These are phyloP conservation scores for Sporothrix luriei DNA, from an alignment of 2,329 filamentous ascomycete species.

Conservation along the genomic window DNA sequence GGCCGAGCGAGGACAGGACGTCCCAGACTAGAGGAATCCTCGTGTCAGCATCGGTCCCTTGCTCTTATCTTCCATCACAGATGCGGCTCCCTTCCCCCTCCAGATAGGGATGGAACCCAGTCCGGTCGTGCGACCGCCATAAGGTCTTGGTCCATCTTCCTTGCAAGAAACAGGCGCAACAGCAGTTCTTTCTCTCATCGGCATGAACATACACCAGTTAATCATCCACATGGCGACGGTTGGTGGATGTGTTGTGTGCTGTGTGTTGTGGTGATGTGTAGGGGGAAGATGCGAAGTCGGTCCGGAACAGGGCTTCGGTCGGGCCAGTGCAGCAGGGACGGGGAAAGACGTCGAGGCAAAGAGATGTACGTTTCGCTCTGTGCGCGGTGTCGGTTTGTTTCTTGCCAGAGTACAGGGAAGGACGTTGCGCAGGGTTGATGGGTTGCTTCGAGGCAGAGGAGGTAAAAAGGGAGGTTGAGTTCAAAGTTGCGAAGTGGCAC, in stretches of 20 bases:
- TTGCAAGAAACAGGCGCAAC: background rate
- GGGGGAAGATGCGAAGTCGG: background rate
- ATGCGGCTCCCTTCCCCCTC: background rate
- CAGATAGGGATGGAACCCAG: background rate
- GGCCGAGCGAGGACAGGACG: conserved; percentile 80
- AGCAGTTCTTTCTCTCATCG: background rate
- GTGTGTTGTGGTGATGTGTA: background rate
- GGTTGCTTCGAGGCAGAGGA: background rate
- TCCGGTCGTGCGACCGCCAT: background rate
- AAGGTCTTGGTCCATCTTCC: conserved; percentile 17
- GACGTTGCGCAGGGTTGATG: conserved; percentile 15
- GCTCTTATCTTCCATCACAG: background rate
- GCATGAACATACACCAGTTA: conserved; percentile 81
- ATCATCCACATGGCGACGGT: conserved; percentile 78
- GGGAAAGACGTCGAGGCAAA: background rate
- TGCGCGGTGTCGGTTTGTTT: no score
- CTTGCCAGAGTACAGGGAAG: conserved; percentile 9
- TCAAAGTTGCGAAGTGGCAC: conserved; percentile 7
- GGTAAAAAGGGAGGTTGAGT: conserved; percentile 23
- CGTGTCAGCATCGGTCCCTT: conserved; percentile 38
- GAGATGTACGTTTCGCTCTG: background rate
- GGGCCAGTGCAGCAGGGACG: background rate
- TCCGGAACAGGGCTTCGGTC: conserved; percentile 2
- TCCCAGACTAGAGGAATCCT: conserved; percentile 70
- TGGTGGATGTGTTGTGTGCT: background rate